These are phyloP conservation scores for Euphorbia celastroides DNA, from an alignment of 441 rosid species.

Conservation along the genomic window DNA sequence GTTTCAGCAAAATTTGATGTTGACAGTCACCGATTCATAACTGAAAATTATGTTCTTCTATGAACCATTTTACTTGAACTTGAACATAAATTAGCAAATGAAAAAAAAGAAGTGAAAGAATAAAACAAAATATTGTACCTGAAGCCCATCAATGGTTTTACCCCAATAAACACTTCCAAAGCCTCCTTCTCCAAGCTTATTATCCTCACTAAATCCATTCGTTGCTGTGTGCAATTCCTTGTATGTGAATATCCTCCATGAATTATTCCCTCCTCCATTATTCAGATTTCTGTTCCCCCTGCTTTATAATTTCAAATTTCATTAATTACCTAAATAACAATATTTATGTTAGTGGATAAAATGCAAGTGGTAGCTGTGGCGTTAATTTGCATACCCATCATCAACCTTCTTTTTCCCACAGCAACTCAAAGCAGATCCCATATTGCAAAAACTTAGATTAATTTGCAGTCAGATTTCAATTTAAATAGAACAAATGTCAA, in stretches of 20 bases:
- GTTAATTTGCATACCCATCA: slow-evolving; percentile 29
- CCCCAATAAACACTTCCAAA: slow-evolving; percentile 98
- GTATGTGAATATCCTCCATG: slow-evolving; percentile 75
- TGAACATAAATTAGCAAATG: neutral
- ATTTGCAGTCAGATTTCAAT: neutral
- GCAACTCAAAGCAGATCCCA: slow-evolving; percentile 54
- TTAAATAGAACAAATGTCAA: slow-evolving; percentile 16
- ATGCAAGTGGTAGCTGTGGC: no score
- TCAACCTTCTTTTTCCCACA: slow-evolving; percentile 41
- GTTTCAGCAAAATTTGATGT: no score
- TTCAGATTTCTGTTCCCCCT: slow-evolving; percentile 13
- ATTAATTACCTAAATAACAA: neutral
- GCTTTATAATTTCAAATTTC: neutral
- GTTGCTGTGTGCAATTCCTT: slow-evolving; percentile 85
- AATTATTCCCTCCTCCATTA: slow-evolving; percentile 17
- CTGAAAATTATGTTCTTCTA: no score
- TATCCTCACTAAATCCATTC: slow-evolving; percentile 83
- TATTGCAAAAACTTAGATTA: slow-evolving; percentile 6
- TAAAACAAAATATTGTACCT: slow-evolving; percentile 28
- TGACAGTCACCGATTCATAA: no score
- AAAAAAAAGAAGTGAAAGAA: neutral
- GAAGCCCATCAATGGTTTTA: slow-evolving; percentile 85
- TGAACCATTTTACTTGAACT: no score
- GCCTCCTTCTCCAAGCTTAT: slow-evolving; percentile 91
- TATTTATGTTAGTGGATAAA: neutral